These are phyloP conservation scores for Bolboschoenoplectus hybrid DNA, from an alignment of 202 grass and related monocot genomes.

Conservation along the genomic window DNA sequence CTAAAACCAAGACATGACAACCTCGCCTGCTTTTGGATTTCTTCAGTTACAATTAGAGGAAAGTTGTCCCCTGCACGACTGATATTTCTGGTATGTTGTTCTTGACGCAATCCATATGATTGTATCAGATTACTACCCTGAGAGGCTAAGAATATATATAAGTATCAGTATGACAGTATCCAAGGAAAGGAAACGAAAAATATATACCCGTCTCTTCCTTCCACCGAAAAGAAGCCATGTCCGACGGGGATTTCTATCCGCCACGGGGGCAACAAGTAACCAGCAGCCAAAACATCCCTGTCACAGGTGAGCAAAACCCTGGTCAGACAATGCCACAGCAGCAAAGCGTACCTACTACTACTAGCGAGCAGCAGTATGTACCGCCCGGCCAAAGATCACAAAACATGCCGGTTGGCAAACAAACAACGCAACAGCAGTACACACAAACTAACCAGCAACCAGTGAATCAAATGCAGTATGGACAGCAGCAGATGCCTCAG, in stretches of 20 bases:
- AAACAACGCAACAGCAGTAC: neutral
- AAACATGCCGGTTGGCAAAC: neutral
- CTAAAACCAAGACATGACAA: neutral
- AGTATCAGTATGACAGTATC: neutral
- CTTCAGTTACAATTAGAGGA: neutral
- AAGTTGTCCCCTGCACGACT: neutral
- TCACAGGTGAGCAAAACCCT: neutral
- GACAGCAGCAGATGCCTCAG: neutral
- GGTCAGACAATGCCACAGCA: neutral
- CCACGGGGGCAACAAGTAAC: neutral
- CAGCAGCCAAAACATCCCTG: neutral
- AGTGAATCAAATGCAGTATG: too few species aligned
- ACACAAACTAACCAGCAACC: neutral
- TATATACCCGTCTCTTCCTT: neutral
- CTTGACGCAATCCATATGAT: neutral
- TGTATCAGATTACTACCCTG: neutral
- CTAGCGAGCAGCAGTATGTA: neutral
- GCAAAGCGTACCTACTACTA: neutral
- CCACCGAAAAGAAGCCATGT: neutral
- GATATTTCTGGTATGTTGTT: neutral
- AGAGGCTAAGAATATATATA: neutral
- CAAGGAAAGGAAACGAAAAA: neutral
- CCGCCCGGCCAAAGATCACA: too few species aligned
- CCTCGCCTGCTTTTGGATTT: neutral
- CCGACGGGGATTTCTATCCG: neutral